Evolutionary conservation across 2,329 filamentous ascomycete species (phyloP).

Genomic region (Emmonsia crescens): DNA sequence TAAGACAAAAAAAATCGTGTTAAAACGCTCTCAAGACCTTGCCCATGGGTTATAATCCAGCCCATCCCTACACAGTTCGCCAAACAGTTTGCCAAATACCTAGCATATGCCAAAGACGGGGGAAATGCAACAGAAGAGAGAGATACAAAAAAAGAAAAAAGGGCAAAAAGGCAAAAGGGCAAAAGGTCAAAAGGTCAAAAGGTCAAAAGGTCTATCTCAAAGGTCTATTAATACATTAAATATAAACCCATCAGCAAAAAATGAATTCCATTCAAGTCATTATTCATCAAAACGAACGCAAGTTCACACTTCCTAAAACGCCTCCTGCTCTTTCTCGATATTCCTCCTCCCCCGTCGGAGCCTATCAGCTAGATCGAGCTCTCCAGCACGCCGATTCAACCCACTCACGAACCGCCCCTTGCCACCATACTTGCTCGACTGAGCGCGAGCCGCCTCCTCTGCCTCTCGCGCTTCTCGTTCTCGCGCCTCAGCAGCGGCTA

Average conservation of each 20-base stretch:
- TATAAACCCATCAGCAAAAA: not conserved
- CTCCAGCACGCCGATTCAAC: conserved; percentile 47
- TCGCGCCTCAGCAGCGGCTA: conserved; percentile 53
- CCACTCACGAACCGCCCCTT: conserved; percentile 55
- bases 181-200: not conserved
- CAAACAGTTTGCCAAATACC: not conserved
- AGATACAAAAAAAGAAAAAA: not conserved
- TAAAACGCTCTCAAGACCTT: not conserved
- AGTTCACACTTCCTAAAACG: conserved; percentile 26
- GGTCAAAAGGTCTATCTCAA: not conserved
- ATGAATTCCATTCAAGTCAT: not conserved
- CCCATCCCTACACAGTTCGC: not conserved
- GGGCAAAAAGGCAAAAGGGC: not conserved
- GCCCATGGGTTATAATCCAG: not conserved
- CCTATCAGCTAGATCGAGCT: conserved; percentile 33
- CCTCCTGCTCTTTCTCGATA: conserved; percentile 23
- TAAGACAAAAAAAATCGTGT: too few species aligned
- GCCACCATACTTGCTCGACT: conserved; percentile 51
- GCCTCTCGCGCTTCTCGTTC: conserved; percentile 54
- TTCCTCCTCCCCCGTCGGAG: conserved; percentile 28
- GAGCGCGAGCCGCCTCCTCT: conserved; percentile 52
- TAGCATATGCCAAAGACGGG: not conserved
- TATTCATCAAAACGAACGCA: not conserved
- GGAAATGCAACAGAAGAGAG: too few species aligned
- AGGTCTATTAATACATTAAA: not conserved